These are phyloP conservation scores for Trematosphaeria pertusa DNA, from an alignment of 2,329 filamentous ascomycete species.

Conservation along the genomic window DNA sequence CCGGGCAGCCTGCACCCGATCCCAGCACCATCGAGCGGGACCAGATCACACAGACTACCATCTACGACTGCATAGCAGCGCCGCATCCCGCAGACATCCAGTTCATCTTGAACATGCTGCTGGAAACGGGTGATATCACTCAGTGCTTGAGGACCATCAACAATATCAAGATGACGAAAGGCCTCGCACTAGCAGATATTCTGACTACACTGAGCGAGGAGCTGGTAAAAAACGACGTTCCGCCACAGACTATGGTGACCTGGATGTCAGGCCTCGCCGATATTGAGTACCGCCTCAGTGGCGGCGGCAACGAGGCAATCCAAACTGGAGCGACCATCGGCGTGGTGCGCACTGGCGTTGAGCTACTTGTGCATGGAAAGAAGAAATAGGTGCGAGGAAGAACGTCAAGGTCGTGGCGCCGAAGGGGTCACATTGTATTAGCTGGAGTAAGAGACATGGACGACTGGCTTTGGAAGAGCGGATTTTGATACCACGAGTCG, in stretches of 20 bases:
- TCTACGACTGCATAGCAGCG: slow-evolving; percentile 97
- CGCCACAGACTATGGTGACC: slow-evolving; percentile 82
- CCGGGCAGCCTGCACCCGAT: slow-evolving; percentile 54
- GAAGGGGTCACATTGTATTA: neutral
- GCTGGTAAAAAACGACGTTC: slow-evolving; percentile 81
- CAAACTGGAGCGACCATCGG: slow-evolving; percentile 95
- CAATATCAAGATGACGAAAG: slow-evolving; percentile 82
- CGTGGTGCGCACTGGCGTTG: slow-evolving; percentile 84
- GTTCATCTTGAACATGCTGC: slow-evolving; percentile 81
- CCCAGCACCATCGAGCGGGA: slow-evolving; percentile 74
- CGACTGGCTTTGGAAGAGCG: neutral
- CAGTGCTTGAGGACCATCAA: slow-evolving; percentile 89
- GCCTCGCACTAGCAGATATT: slow-evolving; percentile 91
- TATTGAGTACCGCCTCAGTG: slow-evolving; percentile 88
- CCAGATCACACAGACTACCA: slow-evolving; percentile 86
- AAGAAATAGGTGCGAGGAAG: slow-evolving; percentile 17
- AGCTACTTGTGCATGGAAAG: slow-evolving; percentile 60
- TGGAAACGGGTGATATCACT: slow-evolving; percentile 85
- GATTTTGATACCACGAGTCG: too few relatives aligned
- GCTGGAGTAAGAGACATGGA: neutral
- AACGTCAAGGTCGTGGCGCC: slow-evolving; percentile 5
- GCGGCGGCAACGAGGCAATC: slow-evolving; percentile 83
- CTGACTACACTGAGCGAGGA: slow-evolving; percentile 86
- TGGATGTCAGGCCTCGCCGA: slow-evolving; percentile 93
- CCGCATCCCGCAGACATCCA: slow-evolving; percentile 89